Evolutionary conservation across 768 basidiomycete species (phyloP).

Genomic region (Naematelia aurantialba): DNA sequence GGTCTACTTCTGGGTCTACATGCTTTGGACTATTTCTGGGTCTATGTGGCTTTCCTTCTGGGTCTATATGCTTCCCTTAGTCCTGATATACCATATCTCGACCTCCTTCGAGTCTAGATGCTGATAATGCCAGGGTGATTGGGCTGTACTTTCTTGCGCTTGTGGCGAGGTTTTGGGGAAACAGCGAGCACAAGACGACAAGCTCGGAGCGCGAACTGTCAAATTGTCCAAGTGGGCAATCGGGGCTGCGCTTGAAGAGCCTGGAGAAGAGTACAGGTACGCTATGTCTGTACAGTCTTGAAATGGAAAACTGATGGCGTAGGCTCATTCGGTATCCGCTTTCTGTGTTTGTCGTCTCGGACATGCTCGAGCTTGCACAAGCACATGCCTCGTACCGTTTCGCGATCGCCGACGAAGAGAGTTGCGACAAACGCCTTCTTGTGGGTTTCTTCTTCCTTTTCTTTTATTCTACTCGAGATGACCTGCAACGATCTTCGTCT

Average conservation of each 20-base stretch:
- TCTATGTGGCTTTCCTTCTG: too few relatives aligned
- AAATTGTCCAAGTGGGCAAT: conserved; percentile 81
- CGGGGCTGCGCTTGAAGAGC: conserved; percentile 26
- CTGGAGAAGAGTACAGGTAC: neutral
- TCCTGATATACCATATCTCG: too few relatives aligned
- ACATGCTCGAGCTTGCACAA: conserved; percentile 84
- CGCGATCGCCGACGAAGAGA: conserved; percentile 73
- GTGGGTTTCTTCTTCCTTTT: conserved; percentile 59
- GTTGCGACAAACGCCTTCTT: conserved; percentile 61
- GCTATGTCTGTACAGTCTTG: neutral
- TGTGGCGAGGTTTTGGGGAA: conserved; percentile 77
- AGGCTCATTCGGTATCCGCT: conserved; percentile 59
- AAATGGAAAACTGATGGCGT: conserved; percentile 49
- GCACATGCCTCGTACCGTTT: conserved; percentile 94
- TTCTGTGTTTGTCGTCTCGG: conserved; percentile 83
- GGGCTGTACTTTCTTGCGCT: conserved; percentile 66
- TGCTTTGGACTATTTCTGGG: conserved; percentile 25
- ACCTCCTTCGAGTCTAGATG: too few relatives aligned
- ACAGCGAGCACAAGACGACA: conserved; percentile 13
- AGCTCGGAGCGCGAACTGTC: conserved; percentile 34
- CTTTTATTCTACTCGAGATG: neutral
- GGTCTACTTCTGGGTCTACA: conserved; percentile 89
- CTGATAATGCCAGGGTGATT: conserved; percentile 54
- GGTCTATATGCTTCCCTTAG: too few relatives aligned
- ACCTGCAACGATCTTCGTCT: neutral